Percentiles rank a stretch among this genome's conserved stretches.
Evolutionary conservation across 305 asterid species (phyloP).

Genomic region (Coffea humblotiana): DNA sequence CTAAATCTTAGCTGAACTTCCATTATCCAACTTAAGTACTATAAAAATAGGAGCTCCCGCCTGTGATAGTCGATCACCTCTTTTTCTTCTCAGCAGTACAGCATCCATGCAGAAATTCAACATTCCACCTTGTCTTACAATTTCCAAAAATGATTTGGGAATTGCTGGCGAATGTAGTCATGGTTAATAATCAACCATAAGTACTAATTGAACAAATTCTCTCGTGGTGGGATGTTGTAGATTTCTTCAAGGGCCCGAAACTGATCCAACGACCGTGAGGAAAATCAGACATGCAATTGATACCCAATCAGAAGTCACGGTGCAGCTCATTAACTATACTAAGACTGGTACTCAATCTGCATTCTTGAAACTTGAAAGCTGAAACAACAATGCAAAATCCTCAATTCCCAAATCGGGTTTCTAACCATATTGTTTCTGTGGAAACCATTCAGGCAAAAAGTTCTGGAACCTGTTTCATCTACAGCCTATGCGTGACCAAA

Average conservation of each 20-base stretch:
- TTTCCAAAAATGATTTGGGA: neutral
- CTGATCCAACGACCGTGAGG: conserved; percentile 88
- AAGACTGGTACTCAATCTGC: conserved; percentile 59
- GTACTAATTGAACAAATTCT: neutral
- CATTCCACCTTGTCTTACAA: neutral
- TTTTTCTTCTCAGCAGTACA: no score
- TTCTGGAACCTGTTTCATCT: conserved; percentile 98
- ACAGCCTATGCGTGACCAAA: conserved; percentile 99
- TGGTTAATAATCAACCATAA: neutral
- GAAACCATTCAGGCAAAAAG: conserved; percentile 62
- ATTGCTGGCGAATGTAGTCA: neutral
- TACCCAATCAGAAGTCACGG: conserved; percentile 87
- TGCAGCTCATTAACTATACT: conserved; percentile 95
- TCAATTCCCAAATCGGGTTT: neutral
- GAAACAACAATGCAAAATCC: no score
- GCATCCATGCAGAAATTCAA: no score
- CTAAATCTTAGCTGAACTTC: no score
- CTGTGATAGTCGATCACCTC: no score
- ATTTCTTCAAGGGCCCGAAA: conserved; percentile 98
- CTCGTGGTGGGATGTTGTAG: conserved; percentile 34
- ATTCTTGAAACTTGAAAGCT: neutral
- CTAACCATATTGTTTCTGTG: neutral
- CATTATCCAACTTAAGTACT: no score
- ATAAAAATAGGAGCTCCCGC: no score
- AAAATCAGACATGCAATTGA: conserved; percentile 97